phyloP scores from a whole-genome alignment of 2,329 filamentous ascomycete genomes.

The Colletotrichum spaethianum region DNA sequence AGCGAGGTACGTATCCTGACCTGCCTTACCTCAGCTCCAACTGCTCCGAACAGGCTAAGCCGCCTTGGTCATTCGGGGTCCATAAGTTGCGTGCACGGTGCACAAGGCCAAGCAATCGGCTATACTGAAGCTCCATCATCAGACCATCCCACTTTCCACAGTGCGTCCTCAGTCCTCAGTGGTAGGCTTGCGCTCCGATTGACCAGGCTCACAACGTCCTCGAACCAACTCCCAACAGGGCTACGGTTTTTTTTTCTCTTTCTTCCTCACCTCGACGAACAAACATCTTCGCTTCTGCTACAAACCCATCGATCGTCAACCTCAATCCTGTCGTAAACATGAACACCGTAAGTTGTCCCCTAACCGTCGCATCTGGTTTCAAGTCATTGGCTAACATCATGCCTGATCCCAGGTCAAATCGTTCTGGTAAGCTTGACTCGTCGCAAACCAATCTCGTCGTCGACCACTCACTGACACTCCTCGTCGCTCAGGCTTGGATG shows the following conservation, averaged over 20 bases:
- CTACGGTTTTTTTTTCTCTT: constrained; percentile 22
- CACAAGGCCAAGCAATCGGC: constrained; percentile 25
- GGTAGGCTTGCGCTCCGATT: constrained; percentile 23
- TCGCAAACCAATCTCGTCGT: constrained; percentile 21
- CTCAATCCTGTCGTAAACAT: constrained; percentile 53
- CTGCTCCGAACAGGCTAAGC: constrained; percentile 17
- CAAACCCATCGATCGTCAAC: neutral
- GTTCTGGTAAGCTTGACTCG: constrained; percentile 69
- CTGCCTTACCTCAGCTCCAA: constrained; percentile 19
- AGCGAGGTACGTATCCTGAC: constrained; percentile 12
- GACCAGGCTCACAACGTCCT: constrained; percentile 32
- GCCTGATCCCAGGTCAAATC: constrained; percentile 68
- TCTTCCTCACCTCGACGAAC: neutral
- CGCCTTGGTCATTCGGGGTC: constrained; percentile 11
- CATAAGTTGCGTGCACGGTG: constrained; percentile 32
- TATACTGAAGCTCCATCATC: constrained; percentile 35
- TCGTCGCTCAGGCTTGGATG: constrained; percentile 81
- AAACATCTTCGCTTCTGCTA: neutral
- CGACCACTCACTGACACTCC: constrained; percentile 34
- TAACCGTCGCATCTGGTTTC: constrained; percentile 40
- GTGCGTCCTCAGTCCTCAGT: constrained; percentile 25
- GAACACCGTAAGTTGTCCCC: constrained; percentile 66
- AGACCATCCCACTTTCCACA: constrained; percentile 42
- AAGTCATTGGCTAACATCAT: constrained; percentile 39
- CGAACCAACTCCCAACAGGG: constrained; percentile 14